Evolutionary conservation across 768 basidiomycete genomes (phyloP).

Genomic region (Mycena latifolia): DNA sequence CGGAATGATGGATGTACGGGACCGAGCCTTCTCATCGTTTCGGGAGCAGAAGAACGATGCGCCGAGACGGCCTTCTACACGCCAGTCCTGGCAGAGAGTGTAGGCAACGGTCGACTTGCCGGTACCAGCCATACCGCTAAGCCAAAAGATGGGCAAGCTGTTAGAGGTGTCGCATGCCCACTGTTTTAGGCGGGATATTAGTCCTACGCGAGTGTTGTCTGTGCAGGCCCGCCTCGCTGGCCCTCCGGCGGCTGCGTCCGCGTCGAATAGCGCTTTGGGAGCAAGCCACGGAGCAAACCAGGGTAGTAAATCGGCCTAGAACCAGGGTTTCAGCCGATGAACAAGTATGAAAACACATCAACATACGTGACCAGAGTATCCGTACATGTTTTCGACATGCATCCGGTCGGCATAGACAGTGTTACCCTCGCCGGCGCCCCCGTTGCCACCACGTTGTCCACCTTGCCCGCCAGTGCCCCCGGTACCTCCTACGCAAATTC

Average conservation of each 20-base stretch:
- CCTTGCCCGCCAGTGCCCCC: slow-evolving; percentile 7
- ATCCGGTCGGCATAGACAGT: neutral
- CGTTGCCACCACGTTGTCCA: slow-evolving; percentile 6
- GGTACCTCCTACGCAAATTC: slow-evolving; percentile 7
- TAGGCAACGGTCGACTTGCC: slow-evolving; percentile 1
- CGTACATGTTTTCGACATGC: slow-evolving; percentile 12
- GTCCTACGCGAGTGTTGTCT: neutral
- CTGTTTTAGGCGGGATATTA: slow-evolving; percentile 4
- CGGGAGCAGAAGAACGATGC: slow-evolving; percentile 6
- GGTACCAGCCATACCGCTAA: slow-evolving; percentile 9
- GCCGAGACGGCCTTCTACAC: slow-evolving; percentile 5
- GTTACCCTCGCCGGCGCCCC: slow-evolving; percentile 2
- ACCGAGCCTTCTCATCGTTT: slow-evolving; percentile 8
- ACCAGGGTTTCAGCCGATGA: neutral
- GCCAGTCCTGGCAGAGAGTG: slow-evolving; percentile 11
- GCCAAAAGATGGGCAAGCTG: slow-evolving; percentile 8
- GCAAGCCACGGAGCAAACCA: slow-evolving; percentile 12
- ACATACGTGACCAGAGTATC: slow-evolving; percentile 1
- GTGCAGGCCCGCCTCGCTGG: slow-evolving; percentile 2
- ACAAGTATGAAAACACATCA: slow-evolving; percentile 17
- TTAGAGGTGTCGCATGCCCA: slow-evolving; percentile 5
- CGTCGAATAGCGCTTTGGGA: slow-evolving; percentile 7
- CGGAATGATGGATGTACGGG: slow-evolving; percentile 8
- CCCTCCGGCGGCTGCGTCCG: neutral
- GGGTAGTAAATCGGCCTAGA: no score